A percentile compares a stretch with the other conserved stretches of the same genome.
phyloP scores from a whole-genome alignment of 1,284 basidiomycete genomes.

The Meripilus lineatus region DNA sequence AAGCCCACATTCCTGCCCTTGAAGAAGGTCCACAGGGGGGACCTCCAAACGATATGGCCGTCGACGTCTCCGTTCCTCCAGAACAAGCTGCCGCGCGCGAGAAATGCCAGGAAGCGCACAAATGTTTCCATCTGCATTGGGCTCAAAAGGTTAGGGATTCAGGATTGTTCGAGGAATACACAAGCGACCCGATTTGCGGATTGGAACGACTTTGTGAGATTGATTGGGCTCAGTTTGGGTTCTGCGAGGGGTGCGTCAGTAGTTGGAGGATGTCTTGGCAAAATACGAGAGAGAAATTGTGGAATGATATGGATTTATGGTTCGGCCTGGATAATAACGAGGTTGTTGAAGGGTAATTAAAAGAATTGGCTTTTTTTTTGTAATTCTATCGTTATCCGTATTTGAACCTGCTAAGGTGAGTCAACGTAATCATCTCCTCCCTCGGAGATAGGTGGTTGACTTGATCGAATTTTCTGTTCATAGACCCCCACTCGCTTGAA shows the following conservation, averaged over 20 bases:
- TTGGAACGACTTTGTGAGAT: conserved; percentile 24
- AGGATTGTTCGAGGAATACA: conserved; percentile 22
- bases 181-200: conserved; percentile 30
- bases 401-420: neutral
- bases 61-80: neutral
- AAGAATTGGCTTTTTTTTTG: neutral
- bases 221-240: conserved; percentile 26
- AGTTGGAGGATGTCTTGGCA: conserved; percentile 20
- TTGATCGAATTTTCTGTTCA: too few species aligned
- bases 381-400: neutral
- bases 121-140: conserved; percentile 16
- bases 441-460: too few species aligned
- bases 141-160: conserved; percentile 16
- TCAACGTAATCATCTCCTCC: too few species aligned
- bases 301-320: conserved; percentile 26
- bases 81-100: conserved; percentile 6
- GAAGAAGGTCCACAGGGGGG: neutral
- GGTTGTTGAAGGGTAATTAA: conserved; percentile 1
- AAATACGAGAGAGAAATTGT: conserved; percentile 21
- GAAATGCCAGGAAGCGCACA: conserved; percentile 11
- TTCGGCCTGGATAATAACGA: conserved; percentile 19
- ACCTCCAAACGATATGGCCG: neutral
- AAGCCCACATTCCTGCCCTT: too few species aligned
- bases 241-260: conserved; percentile 26
- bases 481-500: too few species aligned